phyloP scores from a whole-genome alignment of 768 basidiomycete genomes.

The Leccinellum albellum region DNA sequence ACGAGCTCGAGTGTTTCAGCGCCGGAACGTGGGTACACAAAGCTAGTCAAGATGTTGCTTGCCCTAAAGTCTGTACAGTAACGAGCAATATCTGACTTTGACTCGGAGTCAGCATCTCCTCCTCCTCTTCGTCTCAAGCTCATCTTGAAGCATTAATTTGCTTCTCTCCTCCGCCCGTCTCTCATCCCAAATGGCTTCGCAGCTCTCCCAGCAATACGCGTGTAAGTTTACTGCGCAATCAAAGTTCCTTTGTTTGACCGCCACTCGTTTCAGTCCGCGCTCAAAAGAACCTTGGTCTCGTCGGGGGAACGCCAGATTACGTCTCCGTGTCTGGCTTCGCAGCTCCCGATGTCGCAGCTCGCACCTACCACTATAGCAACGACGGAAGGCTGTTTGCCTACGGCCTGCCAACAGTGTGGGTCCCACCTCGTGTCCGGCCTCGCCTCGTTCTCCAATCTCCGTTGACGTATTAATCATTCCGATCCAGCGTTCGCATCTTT shows the following conservation, averaged over 20 bases:
- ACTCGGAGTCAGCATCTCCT: slow-evolving; percentile 23
- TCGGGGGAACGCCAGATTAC: slow-evolving; percentile 80
- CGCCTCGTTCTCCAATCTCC: slow-evolving; percentile 8
- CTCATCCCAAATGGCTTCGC: slow-evolving; percentile 58
- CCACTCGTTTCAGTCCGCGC: slow-evolving; percentile 65
- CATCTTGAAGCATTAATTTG: slow-evolving; percentile 78
- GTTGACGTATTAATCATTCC: slow-evolving; percentile 6
- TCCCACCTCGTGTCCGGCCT: slow-evolving; percentile 21
- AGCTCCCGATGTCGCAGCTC: slow-evolving; percentile 66
- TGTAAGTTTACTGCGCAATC: slow-evolving; percentile 49
- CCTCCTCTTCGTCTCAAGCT: slow-evolving; percentile 2
- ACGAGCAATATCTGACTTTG: slow-evolving; percentile 13
- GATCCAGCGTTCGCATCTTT: slow-evolving; percentile 65
- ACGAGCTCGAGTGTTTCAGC: no score
- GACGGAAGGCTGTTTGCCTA: slow-evolving; percentile 89
- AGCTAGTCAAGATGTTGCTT: not conserved
- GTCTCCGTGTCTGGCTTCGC: slow-evolving; percentile 56
- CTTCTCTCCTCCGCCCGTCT: slow-evolving; percentile 47
- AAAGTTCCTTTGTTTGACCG: slow-evolving; percentile 13
- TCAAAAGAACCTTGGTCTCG: slow-evolving; percentile 88
- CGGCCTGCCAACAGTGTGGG: slow-evolving; percentile 70
- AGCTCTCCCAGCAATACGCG: slow-evolving; percentile 78
- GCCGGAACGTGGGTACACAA: not conserved
- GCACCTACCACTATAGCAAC: slow-evolving; percentile 76
- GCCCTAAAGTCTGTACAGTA: slow-evolving; percentile 17